phyloP scores from a whole-genome alignment of 257 asterid species.

The Penstemon barbatus region DNA sequence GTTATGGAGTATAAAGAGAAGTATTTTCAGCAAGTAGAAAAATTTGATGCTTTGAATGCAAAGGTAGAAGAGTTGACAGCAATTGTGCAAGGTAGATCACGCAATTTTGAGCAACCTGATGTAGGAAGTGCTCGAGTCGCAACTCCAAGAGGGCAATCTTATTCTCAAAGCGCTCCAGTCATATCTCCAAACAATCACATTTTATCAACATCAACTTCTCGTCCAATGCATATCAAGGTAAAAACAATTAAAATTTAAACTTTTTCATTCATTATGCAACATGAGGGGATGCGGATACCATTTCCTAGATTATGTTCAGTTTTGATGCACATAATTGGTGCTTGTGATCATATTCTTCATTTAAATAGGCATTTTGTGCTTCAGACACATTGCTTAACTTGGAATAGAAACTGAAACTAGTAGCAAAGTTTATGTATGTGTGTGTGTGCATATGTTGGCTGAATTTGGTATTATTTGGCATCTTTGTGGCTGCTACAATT shows the following conservation, averaged over 20 bases:
- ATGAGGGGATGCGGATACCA: too few species aligned
- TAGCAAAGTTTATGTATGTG: too few species aligned
- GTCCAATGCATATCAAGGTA: neutral
- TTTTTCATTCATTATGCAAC: too few species aligned
- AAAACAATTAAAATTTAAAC: neutral
- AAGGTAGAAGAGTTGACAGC: slow-evolving; percentile 6
- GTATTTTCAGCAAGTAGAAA: neutral
- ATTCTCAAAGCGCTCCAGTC: neutral
- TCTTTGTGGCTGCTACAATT: too few species aligned
- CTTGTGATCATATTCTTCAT: too few species aligned
- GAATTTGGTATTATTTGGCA: too few species aligned
- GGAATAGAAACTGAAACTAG: too few species aligned
- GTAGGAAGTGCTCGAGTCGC: neutral
- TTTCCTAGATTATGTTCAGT: too few species aligned
- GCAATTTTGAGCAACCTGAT: neutral
- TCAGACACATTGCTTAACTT: too few species aligned
- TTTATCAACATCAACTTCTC: neutral
- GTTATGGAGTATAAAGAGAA: neutral
- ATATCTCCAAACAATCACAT: neutral
- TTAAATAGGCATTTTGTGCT: too few species aligned
- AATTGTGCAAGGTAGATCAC: neutral
- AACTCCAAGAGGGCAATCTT: neutral
- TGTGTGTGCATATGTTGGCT: too few species aligned
- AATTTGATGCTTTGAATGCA: neutral
- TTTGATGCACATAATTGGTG: too few species aligned